These are phyloP conservation scores for Dioscorea cayenensis DNA, from an alignment of 116 monocot species.

Conservation along the genomic window DNA sequence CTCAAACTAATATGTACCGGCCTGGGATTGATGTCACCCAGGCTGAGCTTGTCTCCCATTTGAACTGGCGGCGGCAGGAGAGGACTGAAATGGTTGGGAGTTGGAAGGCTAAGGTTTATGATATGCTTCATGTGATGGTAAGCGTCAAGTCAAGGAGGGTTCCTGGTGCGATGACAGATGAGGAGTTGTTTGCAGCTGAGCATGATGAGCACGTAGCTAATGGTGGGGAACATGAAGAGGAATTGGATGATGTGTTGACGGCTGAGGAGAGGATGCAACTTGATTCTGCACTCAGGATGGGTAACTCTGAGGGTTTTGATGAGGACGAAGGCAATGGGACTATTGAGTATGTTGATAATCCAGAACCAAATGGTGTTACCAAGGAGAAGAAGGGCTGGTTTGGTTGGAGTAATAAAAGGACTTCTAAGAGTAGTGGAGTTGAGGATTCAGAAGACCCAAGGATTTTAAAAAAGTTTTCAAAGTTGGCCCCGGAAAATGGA, in stretches of 20 bases:
- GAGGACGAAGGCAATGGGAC: conserved; percentile 42
- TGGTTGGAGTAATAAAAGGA: conserved; percentile 71
- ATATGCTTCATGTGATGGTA: conserved; percentile 64
- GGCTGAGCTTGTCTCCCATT: conserved; percentile 63
- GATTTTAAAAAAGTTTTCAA: conserved; percentile 29
- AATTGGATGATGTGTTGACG: conserved; percentile 84
- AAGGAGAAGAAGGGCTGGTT: conserved; percentile 96
- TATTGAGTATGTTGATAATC: conserved; percentile 17
- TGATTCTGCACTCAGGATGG: conserved; percentile 74
- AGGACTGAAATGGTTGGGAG: conserved; percentile 53
- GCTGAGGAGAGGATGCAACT: conserved; percentile 85
- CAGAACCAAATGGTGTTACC: conserved; percentile 37
- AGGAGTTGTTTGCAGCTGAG: conserved; percentile 79
- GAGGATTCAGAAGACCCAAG: conserved; percentile 41
- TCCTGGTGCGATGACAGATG: conserved; percentile 97
- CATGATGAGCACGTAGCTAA: conserved; percentile 57
- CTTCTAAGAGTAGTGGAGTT: conserved; percentile 34
- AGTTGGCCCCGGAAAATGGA: conserved; percentile 31
- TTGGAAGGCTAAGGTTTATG: conserved; percentile 78
- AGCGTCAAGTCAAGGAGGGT: conserved; percentile 92
- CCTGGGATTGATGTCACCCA: conserved; percentile 83
- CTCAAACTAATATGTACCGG: conserved; percentile 79
- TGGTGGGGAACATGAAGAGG: conserved; percentile 35
- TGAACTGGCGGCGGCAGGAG: conserved; percentile 82
- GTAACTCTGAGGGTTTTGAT: conserved; percentile 40